Evolutionary conservation across 176 grass and related monocot species (phyloP).

Genomic region (Alloteropsis semialata): DNA sequence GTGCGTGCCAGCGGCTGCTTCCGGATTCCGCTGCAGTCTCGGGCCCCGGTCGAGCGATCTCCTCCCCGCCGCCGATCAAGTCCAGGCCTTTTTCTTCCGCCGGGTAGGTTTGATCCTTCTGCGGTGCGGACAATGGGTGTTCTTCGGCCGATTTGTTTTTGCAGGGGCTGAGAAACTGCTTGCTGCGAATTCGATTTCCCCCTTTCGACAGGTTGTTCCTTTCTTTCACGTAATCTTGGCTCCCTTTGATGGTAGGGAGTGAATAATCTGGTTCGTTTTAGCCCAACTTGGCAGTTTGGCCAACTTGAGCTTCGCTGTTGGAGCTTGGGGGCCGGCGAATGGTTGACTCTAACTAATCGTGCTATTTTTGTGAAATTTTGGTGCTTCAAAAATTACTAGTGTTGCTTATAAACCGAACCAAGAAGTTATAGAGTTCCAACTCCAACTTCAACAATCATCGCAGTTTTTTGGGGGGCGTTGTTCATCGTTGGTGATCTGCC

Average conservation of each 20-base stretch:
- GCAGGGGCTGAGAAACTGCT: neutral
- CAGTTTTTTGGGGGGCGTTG: neutral
- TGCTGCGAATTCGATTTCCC: neutral
- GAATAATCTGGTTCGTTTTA: neutral
- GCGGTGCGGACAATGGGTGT: neutral
- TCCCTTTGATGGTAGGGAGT: neutral
- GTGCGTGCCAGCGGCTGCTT: neutral
- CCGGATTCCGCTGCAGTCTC: neutral
- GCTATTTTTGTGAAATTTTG: too few relatives aligned
- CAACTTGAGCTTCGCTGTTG: neutral
- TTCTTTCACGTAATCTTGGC: too few relatives aligned
- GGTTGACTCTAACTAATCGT: too few relatives aligned
- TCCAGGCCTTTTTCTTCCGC: neutral
- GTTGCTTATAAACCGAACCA: too few relatives aligned
- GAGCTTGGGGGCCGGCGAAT: neutral
- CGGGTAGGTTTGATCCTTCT: neutral
- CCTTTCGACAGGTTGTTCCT: neutral
- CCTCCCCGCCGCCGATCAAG: neutral
- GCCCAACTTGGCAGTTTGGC: neutral
- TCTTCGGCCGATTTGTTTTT: neutral
- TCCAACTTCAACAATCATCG: neutral
- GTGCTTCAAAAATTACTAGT: too few relatives aligned
- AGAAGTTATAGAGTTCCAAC: too few relatives aligned
- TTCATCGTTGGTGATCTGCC: conserved; percentile 6
- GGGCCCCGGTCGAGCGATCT: neutral